Conservation (phyloP, 108 stramenopile genomes). For the Phaeodactylum tricornutum region DNA sequence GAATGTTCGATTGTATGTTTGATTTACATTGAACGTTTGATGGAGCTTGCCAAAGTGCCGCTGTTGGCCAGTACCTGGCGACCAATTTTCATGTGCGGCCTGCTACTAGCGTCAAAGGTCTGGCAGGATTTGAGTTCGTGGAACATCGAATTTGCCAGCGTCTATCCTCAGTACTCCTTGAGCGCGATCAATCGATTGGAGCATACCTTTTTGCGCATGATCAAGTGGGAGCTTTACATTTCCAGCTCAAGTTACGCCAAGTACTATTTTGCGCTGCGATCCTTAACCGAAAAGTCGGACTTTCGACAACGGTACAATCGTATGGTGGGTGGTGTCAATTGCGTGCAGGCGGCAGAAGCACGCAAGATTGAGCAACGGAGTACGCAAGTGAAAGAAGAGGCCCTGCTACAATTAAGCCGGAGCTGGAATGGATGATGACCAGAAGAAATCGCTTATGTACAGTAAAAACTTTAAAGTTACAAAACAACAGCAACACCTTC, state of each 20-base stretch:
- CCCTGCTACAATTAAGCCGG: slow-evolving; percentile 63
- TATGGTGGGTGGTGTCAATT: slow-evolving; percentile 69
- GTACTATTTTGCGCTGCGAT: slow-evolving; percentile 96
- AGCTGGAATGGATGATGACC: too few species aligned
- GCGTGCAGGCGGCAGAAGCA: slow-evolving; percentile 71
- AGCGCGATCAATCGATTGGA: slow-evolving; percentile 89
- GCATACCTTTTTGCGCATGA: slow-evolving; percentile 67
- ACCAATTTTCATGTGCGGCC: slow-evolving; percentile 91
- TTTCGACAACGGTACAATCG: slow-evolving; percentile 66
- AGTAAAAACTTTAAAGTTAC: too few species aligned
- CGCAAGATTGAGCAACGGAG: slow-evolving; percentile 64
- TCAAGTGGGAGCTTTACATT: slow-evolving; percentile 97
- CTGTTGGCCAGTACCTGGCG: slow-evolving; percentile 89
- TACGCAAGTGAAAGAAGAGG: slow-evolving; percentile 74
- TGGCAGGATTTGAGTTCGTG: slow-evolving; percentile 98
- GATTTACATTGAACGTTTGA: slow-evolving; percentile 95
- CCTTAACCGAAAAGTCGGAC: slow-evolving; percentile 80
- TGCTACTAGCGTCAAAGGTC: slow-evolving; percentile 96
- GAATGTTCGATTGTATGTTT: slow-evolving; percentile 97
- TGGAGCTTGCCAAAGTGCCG: slow-evolving; percentile 90
- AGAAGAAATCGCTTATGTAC: too few species aligned
- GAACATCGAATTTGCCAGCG: slow-evolving; percentile 96
- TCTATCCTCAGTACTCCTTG: slow-evolving; percentile 93
- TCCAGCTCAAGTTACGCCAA: slow-evolving; percentile 94
- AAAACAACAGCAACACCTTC: too few species aligned